Conservation (phyloP, 768 basidiomycete species). For the Podaxis sp. region DNA sequence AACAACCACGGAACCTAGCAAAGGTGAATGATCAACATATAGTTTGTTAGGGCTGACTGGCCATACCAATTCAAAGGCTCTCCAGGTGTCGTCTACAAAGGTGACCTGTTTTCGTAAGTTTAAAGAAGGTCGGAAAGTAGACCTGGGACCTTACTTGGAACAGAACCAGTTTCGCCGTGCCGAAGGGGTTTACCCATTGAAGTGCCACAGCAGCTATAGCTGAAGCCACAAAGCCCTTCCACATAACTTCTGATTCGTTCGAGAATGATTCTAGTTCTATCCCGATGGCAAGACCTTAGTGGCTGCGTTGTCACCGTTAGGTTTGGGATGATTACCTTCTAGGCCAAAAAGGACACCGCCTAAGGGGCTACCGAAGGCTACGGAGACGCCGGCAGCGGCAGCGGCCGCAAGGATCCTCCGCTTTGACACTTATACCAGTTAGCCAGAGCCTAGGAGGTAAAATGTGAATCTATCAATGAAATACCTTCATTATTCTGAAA, state of each 20-base stretch:
- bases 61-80: slow-evolving; percentile 68
- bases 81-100: slow-evolving; percentile 58
- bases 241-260: slow-evolving; percentile 75
- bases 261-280: slow-evolving; percentile 68
- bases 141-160: slow-evolving; percentile 51
- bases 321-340: slow-evolving; percentile 45
- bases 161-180: slow-evolving; percentile 79
- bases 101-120: slow-evolving; percentile 42
- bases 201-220: slow-evolving; percentile 83
- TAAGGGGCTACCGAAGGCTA: slow-evolving; percentile 85
- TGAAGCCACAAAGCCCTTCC: slow-evolving; percentile 88
- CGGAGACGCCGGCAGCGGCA: slow-evolving; percentile 83
- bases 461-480: not conserved
- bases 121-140: not conserved
- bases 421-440: slow-evolving; percentile 56
- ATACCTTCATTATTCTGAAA: slow-evolving; percentile 78
- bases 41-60: not conserved
- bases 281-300: not conserved
- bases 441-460: not conserved
- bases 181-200: slow-evolving; percentile 84
- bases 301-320: not conserved
- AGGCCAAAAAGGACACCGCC: slow-evolving; percentile 86
- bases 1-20: slow-evolving; percentile 66
- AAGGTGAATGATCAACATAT: not conserved
- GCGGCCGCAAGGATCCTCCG: slow-evolving; percentile 80